phyloP scores from a whole-genome alignment of 441 rosid species.

The Metrosideros polymorpha region DNA sequence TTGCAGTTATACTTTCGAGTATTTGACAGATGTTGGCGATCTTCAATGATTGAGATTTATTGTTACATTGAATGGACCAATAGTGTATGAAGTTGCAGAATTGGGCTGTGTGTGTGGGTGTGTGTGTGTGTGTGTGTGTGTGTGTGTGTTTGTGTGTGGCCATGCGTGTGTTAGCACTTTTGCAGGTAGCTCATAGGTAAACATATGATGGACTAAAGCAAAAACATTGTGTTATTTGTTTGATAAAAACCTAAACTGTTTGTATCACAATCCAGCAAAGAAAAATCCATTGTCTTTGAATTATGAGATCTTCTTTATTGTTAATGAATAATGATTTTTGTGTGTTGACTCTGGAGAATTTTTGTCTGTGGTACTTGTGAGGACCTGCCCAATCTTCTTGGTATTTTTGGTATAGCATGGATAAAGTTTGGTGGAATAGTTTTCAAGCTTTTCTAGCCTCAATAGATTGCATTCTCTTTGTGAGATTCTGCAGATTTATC shows the following conservation, averaged over 20 bases:
- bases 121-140: not conserved
- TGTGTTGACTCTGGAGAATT: not conserved
- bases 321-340: not conserved
- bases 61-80: not conserved
- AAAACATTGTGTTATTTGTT: not conserved
- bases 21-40: not conserved
- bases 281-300: not conserved
- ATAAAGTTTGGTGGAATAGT: not conserved
- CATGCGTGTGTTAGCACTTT: not conserved
- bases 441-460: not conserved
- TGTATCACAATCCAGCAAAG: not conserved
- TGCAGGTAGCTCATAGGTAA: not conserved
- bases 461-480: not conserved
- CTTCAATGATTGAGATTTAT: not conserved
- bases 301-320: not conserved
- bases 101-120: not conserved
- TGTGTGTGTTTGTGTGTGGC: accelerated
- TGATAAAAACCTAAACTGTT: not conserved
- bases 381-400: not conserved
- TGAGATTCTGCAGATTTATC: not conserved
- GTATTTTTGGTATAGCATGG: not conserved
- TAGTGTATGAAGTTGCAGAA: not conserved
- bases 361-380: not conserved
- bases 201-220: not conserved
- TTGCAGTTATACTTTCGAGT: not conserved